Conservation (phyloP, 202 grass and related monocot genomes). For the Panicum hallii region DNA sequence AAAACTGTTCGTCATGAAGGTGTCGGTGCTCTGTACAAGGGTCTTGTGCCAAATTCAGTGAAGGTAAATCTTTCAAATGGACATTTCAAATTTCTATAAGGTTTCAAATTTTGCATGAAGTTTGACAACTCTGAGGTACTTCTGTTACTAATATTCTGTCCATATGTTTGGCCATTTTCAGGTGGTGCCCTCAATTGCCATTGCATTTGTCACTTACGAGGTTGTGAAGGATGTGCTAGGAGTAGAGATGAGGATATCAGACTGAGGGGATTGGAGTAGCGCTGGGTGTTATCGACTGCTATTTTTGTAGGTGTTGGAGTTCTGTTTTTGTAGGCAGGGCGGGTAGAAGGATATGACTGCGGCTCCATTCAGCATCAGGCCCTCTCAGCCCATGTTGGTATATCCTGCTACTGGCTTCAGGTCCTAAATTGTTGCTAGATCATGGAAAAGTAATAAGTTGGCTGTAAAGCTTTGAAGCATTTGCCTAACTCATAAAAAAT, state of each 20-base stretch:
- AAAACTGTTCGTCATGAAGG: constrained; percentile 95
- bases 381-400: constrained; percentile 66
- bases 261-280: constrained; percentile 59
- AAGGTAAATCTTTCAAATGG: constrained; percentile 61
- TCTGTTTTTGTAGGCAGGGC: constrained; percentile 67
- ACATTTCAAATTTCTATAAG: not conserved
- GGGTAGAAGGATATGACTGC: constrained; percentile 61
- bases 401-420: constrained; percentile 66
- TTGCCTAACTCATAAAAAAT: constrained; percentile 60
- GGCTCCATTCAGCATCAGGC: constrained; percentile 67
- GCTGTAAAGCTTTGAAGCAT: constrained; percentile 63
- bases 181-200: constrained; percentile 95
- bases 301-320: constrained; percentile 75
- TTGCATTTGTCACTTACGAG: constrained; percentile 97
- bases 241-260: constrained; percentile 98
- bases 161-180: constrained; percentile 44
- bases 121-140: not conserved
- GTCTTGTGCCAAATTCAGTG: constrained; percentile 94
- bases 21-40: constrained; percentile 92
- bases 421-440: constrained; percentile 59
- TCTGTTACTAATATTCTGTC: not conserved
- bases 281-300: constrained; percentile 52
- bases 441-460: constrained; percentile 68
- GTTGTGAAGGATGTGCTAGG: constrained; percentile 95
- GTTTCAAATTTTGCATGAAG: not conserved